Conservation (phyloP, 768 basidiomycete genomes). For the Boletellus sp. region DNA sequence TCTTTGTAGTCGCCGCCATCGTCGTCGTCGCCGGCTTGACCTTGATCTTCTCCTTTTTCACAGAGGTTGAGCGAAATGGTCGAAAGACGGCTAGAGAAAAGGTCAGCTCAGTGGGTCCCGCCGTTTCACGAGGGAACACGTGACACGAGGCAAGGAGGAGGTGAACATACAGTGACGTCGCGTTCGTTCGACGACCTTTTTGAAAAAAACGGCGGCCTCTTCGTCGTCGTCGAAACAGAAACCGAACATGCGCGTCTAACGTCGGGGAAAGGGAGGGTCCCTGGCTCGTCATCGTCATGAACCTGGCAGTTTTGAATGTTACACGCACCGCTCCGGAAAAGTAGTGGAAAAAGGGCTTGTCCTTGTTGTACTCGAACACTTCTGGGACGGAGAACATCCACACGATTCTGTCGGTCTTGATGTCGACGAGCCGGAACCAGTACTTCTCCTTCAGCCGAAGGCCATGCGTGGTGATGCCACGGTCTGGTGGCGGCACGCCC, state of each 20-base stretch:
- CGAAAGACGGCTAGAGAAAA: slow-evolving; percentile 22
- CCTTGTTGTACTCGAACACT: slow-evolving; percentile 68
- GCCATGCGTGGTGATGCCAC: slow-evolving; percentile 16
- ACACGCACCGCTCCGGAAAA: slow-evolving; percentile 78
- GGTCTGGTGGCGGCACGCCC: slow-evolving; percentile 18
- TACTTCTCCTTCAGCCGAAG: slow-evolving; percentile 35
- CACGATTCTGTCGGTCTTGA: slow-evolving; percentile 52
- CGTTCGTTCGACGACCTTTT: slow-evolving; percentile 52
- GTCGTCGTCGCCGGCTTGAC: neutral
- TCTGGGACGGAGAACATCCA: slow-evolving; percentile 67
- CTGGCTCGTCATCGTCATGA: too few species aligned
- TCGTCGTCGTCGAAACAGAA: slow-evolving; percentile 57
- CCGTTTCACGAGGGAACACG: too few species aligned
- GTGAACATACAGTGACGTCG: slow-evolving; percentile 40
- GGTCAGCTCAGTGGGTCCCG: neutral
- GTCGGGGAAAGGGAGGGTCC: neutral
- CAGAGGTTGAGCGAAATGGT: slow-evolving; percentile 26
- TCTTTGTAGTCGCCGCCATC: slow-evolving; percentile 17
- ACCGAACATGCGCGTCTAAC: slow-evolving; percentile 45
- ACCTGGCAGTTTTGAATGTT: too few species aligned
- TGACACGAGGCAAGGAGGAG: neutral
- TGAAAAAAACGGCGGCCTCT: slow-evolving; percentile 57
- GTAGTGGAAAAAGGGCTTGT: slow-evolving; percentile 89
- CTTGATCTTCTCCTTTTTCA: slow-evolving; percentile 22
- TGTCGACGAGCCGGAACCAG: slow-evolving; percentile 66